Evolutionary conservation across 2,329 filamentous ascomycete species (phyloP), one percentile per base, ranked within the genome.

Genomic region (Fusarium chlamydosporum): DNA sequence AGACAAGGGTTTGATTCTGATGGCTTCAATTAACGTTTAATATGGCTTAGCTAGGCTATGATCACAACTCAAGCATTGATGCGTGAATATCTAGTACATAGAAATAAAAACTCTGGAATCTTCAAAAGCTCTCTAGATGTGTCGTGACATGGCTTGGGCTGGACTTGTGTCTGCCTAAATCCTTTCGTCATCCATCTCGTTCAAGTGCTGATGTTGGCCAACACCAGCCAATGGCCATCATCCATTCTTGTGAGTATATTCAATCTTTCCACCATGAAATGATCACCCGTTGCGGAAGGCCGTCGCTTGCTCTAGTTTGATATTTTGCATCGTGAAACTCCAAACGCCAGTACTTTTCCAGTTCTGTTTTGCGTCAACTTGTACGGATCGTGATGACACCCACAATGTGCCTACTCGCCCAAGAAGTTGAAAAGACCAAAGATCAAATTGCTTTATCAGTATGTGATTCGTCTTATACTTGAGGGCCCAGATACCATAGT

Each of bases 301-400:
- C 53, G 42, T 53, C 53, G 40, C 50, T 40, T 67, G 23, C 37
- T 51, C 26, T 51, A 27, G 46, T 53, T 51, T 43, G 55, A 47
- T 54, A 57, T 51, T 62, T 47, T 67, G 50, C 43, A 65, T 54
- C 56, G 54, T 46, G 65, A 51, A 73, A 73, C 71, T 67, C 71
- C 71, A 67, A 73, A 74, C 71, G 71, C 71, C 65, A 13, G 50
- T 43, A 48, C 54, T 41, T 38, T 48, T 35, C 50, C 43, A 52
- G 48, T 53, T 45, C 20, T 29, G 37, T 42, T 47, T 31, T 51
- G 52, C 46, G 47, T 46, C 35, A 52, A 46, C 37, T 31, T 38
- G 45, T 55, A 47, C n/a, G n/a, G n/a, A n/a, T 26, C 23, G 33
- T 48, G 37, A 15, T 41, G 18, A 35, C 37, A 29, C 15, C 37